phyloP scores from a whole-genome alignment of 768 basidiomycete species.

The Mycena albidolilacea region DNA sequence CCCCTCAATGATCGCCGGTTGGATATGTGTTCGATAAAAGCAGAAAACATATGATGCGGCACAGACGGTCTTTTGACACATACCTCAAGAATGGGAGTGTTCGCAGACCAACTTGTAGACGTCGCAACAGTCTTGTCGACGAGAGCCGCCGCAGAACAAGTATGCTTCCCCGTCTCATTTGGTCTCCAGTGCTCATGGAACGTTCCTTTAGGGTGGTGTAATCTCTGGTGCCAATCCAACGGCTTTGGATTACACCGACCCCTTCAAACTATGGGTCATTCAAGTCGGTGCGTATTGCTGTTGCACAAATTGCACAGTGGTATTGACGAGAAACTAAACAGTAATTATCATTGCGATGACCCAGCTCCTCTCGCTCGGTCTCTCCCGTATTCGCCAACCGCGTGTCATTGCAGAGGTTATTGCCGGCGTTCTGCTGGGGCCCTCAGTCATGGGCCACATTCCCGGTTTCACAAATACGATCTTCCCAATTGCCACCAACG shows the following conservation, averaged over 20 bases:
- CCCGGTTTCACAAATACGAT: slow-evolving; percentile 76
- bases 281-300: slow-evolving; percentile 70
- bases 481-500: slow-evolving; percentile 61
- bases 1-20: no score
- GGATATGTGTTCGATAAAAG: not conserved
- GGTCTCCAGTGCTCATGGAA: slow-evolving; percentile 4
- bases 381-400: slow-evolving; percentile 86
- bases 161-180: slow-evolving; percentile 39
- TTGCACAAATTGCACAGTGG: not conserved
- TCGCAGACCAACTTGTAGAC: slow-evolving; percentile 55
- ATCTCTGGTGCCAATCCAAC: slow-evolving; percentile 84
- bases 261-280: slow-evolving; percentile 83
- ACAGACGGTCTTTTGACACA: not conserved
- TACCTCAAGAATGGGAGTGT: slow-evolving; percentile 61
- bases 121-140: slow-evolving; percentile 51
- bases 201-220: slow-evolving; percentile 72
- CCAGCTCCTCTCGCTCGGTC: slow-evolving; percentile 76
- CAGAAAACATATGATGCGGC: not conserved
- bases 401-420: slow-evolving; percentile 96
- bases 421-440: slow-evolving; percentile 90
- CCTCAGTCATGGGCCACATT: slow-evolving; percentile 83
- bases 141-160: slow-evolving; percentile 67
- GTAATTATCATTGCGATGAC: slow-evolving; percentile 88
- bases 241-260: slow-evolving; percentile 72
- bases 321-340: slow-evolving; percentile 43